A percentile compares a stretch with the other conserved stretches of the same genome.
phyloP scores from a whole-genome alignment of 2,329 filamentous ascomycete genomes.

The Alternaria ethzedia region DNA sequence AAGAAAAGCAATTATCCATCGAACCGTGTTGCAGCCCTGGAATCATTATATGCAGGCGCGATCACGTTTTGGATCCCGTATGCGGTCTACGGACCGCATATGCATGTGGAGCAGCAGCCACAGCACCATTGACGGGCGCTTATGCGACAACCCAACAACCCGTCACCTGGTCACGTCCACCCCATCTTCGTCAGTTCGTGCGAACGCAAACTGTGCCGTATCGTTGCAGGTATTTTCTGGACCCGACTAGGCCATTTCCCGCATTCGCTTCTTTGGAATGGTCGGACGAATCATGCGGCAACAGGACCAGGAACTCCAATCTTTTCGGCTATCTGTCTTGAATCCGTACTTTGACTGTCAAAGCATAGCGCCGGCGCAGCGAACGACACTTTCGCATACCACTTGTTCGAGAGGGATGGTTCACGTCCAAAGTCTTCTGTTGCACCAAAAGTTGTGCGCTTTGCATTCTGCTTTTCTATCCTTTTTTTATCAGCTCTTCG shows the following conservation, averaged over 20 bases:
- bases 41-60: slow-evolving; percentile 1
- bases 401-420: not conserved
- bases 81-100: slow-evolving; percentile 22
- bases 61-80: slow-evolving; percentile 17
- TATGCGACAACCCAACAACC: slow-evolving; percentile 24
- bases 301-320: not conserved
- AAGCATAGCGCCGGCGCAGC: not conserved
- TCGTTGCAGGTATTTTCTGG: not conserved
- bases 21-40: not conserved
- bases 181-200: not conserved
- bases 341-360: not conserved
- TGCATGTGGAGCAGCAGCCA: slow-evolving; percentile 21
- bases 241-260: not conserved
- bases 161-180: slow-evolving; percentile 7
- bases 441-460: not conserved
- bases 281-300: not conserved
- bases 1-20: slow-evolving; percentile 3
- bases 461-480: not conserved
- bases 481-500: not conserved
- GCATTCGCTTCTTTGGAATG: not conserved
- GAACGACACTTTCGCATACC: not conserved
- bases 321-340: not conserved
- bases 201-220: not conserved
- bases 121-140: slow-evolving; percentile 23
- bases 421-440: not conserved